Evolutionary conservation across 768 basidiomycete genomes (phyloP).

Genomic region (Tricholoma matsutake): DNA sequence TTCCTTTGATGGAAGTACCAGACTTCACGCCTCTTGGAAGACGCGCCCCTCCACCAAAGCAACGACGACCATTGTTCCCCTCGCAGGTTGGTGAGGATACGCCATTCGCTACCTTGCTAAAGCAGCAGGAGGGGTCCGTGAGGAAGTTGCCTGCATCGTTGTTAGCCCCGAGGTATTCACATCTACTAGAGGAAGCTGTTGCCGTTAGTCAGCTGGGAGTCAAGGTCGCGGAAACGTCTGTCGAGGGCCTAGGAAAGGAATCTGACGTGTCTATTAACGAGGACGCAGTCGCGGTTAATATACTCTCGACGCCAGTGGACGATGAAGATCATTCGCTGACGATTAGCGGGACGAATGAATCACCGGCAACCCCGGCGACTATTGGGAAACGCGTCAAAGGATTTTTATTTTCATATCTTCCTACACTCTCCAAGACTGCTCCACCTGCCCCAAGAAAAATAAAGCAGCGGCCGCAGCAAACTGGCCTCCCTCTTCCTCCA

Average conservation of each 20-base stretch:
- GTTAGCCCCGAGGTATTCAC: slow-evolving; percentile 54
- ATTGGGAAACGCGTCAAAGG: slow-evolving; percentile 54
- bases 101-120: slow-evolving; percentile 31
- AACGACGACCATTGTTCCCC: slow-evolving; percentile 16
- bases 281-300: background rate
- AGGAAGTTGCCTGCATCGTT: slow-evolving; percentile 38
- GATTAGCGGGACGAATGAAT: background rate
- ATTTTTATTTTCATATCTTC: slow-evolving; percentile 60
- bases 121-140: slow-evolving; percentile 8
- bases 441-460: slow-evolving; percentile 17
- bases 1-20: slow-evolving; percentile 40
- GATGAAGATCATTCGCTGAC: slow-evolving; percentile 2
- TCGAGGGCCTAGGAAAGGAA: background rate
- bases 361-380: slow-evolving; percentile 25
- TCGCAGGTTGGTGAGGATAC: slow-evolving; percentile 22
- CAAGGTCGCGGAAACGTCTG: background rate
- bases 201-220: slow-evolving; percentile 29
- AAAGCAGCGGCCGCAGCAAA: slow-evolving; percentile 22
- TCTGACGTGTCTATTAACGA: background rate
- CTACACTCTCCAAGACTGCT: slow-evolving; percentile 41
- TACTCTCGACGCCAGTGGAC: background rate
- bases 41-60: slow-evolving; percentile 27
- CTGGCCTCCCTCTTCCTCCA: slow-evolving; percentile 55
- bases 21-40: slow-evolving; percentile 50
- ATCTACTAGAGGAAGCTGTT: slow-evolving; percentile 55